Percentiles rank a stretch among this genome's conserved stretches.
Conservation (phyloP, 345 rosid genomes). For the Rhodomyrtus tomentosa region DNA sequence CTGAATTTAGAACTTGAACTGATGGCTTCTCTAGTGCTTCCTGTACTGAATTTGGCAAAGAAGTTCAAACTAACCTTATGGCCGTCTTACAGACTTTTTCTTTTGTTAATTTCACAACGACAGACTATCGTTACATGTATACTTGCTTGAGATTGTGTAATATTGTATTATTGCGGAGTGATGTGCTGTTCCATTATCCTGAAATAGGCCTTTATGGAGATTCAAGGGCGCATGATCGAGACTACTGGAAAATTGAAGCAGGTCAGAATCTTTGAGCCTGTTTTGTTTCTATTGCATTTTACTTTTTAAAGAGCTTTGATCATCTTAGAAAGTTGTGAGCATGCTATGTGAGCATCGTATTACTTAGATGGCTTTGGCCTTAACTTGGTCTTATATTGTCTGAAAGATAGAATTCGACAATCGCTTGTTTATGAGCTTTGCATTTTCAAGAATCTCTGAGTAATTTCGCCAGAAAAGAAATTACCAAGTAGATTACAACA, state of each 20-base stretch:
- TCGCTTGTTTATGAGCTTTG: neutral
- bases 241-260: conserved; percentile 56
- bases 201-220: conserved; percentile 48
- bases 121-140: neutral
- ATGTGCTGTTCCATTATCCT: neutral
- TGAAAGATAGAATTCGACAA: neutral
- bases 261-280: conserved; percentile 10
- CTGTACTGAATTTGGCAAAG: neutral
- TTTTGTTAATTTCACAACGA: neutral
- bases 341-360: neutral
- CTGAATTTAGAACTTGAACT: neutral
- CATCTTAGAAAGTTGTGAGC: neutral
- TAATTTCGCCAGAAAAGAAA: neutral
- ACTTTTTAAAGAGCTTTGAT: neutral
- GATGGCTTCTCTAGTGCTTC: neutral
- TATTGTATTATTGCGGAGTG: neutral
- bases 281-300: neutral
- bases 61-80: neutral
- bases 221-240: conserved; percentile 64
- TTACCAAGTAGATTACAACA: neutral
- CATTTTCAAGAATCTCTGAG: neutral
- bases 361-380: neutral
- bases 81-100: neutral
- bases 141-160: neutral
- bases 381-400: neutral